A percentile compares a stretch with the other conserved stretches of the same genome.
Conservation (phyloP, 148 eudicot species). For the Vaccinium vitisidaea region DNA sequence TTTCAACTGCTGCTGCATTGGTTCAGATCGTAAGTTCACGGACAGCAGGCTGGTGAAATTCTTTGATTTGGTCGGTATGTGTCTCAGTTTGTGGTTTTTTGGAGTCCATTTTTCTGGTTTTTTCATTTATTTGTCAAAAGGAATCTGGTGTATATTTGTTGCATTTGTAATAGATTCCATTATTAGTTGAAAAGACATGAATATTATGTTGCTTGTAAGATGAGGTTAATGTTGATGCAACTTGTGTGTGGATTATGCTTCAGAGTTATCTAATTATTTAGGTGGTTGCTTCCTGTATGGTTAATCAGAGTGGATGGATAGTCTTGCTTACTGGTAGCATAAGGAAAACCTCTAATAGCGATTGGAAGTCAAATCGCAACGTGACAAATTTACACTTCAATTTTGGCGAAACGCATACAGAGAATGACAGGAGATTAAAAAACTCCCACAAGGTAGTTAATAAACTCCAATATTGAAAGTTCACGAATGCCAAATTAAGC, state of each 20-base stretch:
- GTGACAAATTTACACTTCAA: background rate
- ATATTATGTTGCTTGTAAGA: background rate
- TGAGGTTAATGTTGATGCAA: conserved; percentile 3
- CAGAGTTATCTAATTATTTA: background rate
- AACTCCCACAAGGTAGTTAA: background rate
- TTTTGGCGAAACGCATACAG: background rate
- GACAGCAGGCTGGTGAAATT: conserved; percentile 36
- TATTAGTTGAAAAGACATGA: conserved; percentile 13
- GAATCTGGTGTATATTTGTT: conserved; percentile 37
- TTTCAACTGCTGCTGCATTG: conserved; percentile 8
- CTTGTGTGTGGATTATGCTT: background rate
- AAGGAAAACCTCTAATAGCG: background rate
- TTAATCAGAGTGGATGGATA: background rate
- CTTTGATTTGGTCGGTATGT: conserved; percentile 44
- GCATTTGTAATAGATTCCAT: conserved; percentile 10
- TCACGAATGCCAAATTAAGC: background rate
- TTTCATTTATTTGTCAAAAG: conserved; percentile 17
- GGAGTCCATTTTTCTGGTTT: conserved; percentile 12
- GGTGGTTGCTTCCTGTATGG: background rate
- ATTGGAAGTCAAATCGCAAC: no score
- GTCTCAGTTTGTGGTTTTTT: conserved; percentile 27
- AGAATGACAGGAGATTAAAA: background rate
- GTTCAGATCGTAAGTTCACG: conserved; percentile 14
- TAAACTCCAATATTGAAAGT: background rate
- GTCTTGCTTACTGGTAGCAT: background rate